A percentile compares a stretch with the other conserved stretches of the same genome.
These are phyloP conservation scores for Lactuca saligna DNA, from an alignment of 129 eudicot species.

Conservation along the genomic window DNA sequence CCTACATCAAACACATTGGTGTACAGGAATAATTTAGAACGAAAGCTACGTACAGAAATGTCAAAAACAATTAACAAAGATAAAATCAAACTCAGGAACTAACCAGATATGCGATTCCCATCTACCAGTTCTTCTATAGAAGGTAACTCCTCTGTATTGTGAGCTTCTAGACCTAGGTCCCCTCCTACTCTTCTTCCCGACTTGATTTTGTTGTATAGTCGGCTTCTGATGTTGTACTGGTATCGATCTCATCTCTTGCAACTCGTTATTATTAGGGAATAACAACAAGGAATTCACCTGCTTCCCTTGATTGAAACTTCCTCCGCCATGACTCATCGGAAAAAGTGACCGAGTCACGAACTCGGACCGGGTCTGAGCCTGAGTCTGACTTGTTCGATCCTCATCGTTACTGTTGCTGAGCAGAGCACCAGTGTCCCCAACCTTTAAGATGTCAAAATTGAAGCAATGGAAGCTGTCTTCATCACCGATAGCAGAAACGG, in stretches of 20 bases:
- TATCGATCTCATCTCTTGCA: slow-evolving; percentile 3
- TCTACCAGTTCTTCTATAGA: slow-evolving; percentile 73
- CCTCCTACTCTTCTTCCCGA: slow-evolving; percentile 62
- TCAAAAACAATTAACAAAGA: not conserved
- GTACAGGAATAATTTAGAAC: slow-evolving; percentile 2
- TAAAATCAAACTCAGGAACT: slow-evolving; percentile 2
- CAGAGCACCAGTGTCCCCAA: slow-evolving; percentile 24
- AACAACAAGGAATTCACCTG: slow-evolving; percentile 26
- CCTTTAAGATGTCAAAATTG: slow-evolving; percentile 45
- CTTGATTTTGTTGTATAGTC: slow-evolving; percentile 25
- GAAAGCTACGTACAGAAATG: slow-evolving; percentile 2
- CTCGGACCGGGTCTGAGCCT: slow-evolving; percentile 35
- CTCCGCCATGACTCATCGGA: slow-evolving; percentile 43
- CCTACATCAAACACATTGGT: slow-evolving; percentile 45
- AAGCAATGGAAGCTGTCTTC: slow-evolving; percentile 33
- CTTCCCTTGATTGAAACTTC: slow-evolving; percentile 27
- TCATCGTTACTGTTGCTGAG: slow-evolving; percentile 18
- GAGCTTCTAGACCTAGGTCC: slow-evolving; percentile 89
- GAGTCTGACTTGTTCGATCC: slow-evolving; percentile 24
- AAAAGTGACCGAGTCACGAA: slow-evolving; percentile 60
- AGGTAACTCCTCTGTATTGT: slow-evolving; percentile 83
- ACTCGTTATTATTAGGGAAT: slow-evolving; percentile 2
- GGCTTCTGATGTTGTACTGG: slow-evolving; percentile 33
- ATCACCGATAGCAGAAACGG: slow-evolving; percentile 30
- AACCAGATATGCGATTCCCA: slow-evolving; percentile 91